A percentile compares a stretch with the other conserved stretches of the same genome.
phyloP scores from a whole-genome alignment of 1,284 basidiomycete genomes.

The Neolentinus lepideus region DNA sequence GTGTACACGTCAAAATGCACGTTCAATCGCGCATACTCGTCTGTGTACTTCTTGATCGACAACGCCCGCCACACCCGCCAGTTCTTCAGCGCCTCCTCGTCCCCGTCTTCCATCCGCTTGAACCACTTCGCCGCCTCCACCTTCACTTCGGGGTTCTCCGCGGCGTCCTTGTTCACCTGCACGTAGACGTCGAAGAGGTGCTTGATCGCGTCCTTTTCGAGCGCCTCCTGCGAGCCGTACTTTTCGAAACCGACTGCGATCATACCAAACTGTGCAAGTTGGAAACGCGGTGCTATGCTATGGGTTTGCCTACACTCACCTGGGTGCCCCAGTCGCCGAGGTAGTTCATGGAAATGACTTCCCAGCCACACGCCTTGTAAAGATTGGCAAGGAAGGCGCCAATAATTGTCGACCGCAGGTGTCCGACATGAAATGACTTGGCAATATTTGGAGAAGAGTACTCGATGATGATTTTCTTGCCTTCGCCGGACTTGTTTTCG shows the following conservation, averaged over 20 bases:
- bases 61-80: slow-evolving; percentile 94
- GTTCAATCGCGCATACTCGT: slow-evolving; percentile 89
- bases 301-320: slow-evolving; percentile 32
- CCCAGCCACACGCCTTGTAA: slow-evolving; percentile 92
- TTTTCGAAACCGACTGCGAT: slow-evolving; percentile 91
- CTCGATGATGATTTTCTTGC: slow-evolving; percentile 80
- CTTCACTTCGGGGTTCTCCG: slow-evolving; percentile 68
- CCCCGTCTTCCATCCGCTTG: slow-evolving; percentile 95
- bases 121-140: slow-evolving; percentile 86
- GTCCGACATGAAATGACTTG: slow-evolving; percentile 98
- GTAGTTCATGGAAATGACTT: slow-evolving; percentile 90
- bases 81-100: slow-evolving; percentile 75
- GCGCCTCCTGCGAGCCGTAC: slow-evolving; percentile 81
- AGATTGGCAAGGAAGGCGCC: slow-evolving; percentile 91
- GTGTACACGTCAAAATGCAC: slow-evolving; percentile 92
- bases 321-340: slow-evolving; percentile 94
- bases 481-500: slow-evolving; percentile 65
- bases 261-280: slow-evolving; percentile 60
- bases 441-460: slow-evolving; percentile 98
- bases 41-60: slow-evolving; percentile 87
- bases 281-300: not conserved
- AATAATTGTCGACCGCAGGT: slow-evolving; percentile 95
- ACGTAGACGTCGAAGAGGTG: slow-evolving; percentile 96
- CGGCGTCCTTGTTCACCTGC: slow-evolving; percentile 85
- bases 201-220: slow-evolving; percentile 88